These are phyloP conservation scores for Acacia pycnantha DNA, from an alignment of 331 rosid species.

Conservation along the genomic window DNA sequence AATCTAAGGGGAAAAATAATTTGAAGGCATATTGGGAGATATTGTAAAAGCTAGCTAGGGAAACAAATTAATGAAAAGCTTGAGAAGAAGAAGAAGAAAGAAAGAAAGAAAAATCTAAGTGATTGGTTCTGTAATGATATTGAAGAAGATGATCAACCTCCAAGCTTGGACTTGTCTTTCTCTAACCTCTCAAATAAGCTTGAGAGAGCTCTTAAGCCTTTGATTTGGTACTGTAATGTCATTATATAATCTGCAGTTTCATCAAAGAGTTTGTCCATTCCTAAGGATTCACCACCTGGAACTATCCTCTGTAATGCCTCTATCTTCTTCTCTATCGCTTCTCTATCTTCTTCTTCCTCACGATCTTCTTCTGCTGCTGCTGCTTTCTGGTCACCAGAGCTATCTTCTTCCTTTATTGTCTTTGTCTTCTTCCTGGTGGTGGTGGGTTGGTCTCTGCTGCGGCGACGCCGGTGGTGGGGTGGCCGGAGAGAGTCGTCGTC, in stretches of 20 bases:
- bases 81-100: not conserved
- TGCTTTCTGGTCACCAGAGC: not conserved
- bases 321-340: conserved; percentile 75
- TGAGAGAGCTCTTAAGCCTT: conserved; percentile 68
- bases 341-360: conserved; percentile 42
- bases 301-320: conserved; percentile 84
- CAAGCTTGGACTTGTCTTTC: conserved; percentile 66
- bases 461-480: not conserved
- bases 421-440: conserved; percentile 15
- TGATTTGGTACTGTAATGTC: conserved; percentile 69
- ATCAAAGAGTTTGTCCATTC: conserved; percentile 78
- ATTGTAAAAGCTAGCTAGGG: not conserved
- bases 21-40: conserved; percentile 25
- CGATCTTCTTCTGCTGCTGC: conserved; percentile 26
- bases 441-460: not conserved
- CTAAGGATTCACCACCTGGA: conserved; percentile 73
- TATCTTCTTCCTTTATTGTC: not conserved
- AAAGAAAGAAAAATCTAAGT: conserved; percentile 28
- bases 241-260: conserved; percentile 83
- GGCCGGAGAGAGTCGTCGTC: conserved; percentile 14
- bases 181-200: conserved; percentile 57
- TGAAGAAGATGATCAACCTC: conserved; percentile 45
- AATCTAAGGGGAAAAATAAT: not conserved
- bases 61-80: not conserved
- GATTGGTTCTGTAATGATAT: conserved; percentile 21